Conservation (phyloP, 768 basidiomycete genomes). For the Lactifluus piperatus region DNA sequence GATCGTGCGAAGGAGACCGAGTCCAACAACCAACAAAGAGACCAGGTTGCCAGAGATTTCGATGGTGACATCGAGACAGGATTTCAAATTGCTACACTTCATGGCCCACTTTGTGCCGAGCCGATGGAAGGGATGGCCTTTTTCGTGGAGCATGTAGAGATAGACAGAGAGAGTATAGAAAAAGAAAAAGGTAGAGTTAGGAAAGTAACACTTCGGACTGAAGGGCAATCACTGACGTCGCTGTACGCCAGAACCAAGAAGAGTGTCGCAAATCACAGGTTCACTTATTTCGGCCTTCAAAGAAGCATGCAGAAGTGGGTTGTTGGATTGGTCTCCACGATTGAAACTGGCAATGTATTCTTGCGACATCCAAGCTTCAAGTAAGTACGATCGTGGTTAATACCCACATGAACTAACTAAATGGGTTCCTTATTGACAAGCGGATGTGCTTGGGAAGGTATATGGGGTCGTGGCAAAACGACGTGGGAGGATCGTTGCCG, state of each 20-base stretch:
- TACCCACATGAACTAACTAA: not conserved
- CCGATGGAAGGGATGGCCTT: constrained; percentile 91
- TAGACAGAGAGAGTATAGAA: constrained; percentile 50
- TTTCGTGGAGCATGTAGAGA: constrained; percentile 69
- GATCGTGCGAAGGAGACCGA: constrained; percentile 30
- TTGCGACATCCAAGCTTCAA: constrained; percentile 96
- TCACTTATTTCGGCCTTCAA: constrained; percentile 82
- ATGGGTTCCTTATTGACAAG: constrained; percentile 33
- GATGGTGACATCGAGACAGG: constrained; percentile 84
- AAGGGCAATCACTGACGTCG: constrained; percentile 6
- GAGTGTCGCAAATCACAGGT: constrained; percentile 78
- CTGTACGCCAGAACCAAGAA: constrained; percentile 53
- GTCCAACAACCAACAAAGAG: constrained; percentile 20
- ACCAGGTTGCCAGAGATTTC: constrained; percentile 42
- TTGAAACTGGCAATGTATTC: constrained; percentile 98
- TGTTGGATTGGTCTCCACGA: constrained; percentile 96
- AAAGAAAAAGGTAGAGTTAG: constrained; percentile 53
- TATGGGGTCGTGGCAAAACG: constrained; percentile 92
- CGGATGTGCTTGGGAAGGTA: constrained; percentile 95
- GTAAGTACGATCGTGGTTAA: constrained; percentile 39
- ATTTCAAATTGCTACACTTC: constrained; percentile 90
- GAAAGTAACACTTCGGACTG: constrained; percentile 1
- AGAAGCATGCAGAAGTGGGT: constrained; percentile 82
- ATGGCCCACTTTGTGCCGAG: constrained; percentile 92
- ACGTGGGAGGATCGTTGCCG: constrained; percentile 86